Evolutionary conservation across 2,329 filamentous ascomycete genomes (phyloP), one percentile per base, ranked within the genome.

Genomic region (Ustulina deusta): DNA sequence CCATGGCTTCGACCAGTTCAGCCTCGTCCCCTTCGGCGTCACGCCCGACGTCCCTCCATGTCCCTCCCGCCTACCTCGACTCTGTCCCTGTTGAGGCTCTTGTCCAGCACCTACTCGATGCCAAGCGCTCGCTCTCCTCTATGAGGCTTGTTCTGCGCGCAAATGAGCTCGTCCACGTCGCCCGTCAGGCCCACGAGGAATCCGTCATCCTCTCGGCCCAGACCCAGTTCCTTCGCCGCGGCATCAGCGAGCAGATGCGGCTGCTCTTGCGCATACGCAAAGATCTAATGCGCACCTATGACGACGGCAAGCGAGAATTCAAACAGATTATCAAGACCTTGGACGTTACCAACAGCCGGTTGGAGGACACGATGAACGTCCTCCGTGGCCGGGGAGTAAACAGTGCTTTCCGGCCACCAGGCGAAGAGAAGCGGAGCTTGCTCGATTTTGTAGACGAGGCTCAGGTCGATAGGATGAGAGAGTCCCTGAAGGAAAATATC

Each of bases 91-190:
- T 97, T 75, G 93, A 97, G 74, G 89, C 89, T 27, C 89, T 98
- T 49, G 92, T 97, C 63, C 87, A 89, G 61, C 90, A 97, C 80
- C 90, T 97, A 40, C 89, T 97, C 46, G 90, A 91, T 34, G 92
- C 95, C 9, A 97, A 97, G 78, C 89, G 93, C 51, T 94, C 94
- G 0, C 86, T 98, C 4, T 92, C 92, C 17, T 93, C 93, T 11
- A 94, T 97, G 78, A 89, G 86, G 48, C 90, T 92, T 68, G 93
- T 97, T 59, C 90, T 93, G 77, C 92, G 93, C 67, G 94, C 94
- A 71, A 94, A 96, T 77, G 92, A 97, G 75, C 90, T 97, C 63
- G 91, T 96, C 51, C 93, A 89, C 22, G 84, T 88, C 15, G 93
- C 94, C 4, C 90, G 93, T 38, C 83, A 86, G 36, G 87, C 93